Conservation (phyloP, 441 rosid genomes). For the Pelargonium cotyledonis region DNA sequence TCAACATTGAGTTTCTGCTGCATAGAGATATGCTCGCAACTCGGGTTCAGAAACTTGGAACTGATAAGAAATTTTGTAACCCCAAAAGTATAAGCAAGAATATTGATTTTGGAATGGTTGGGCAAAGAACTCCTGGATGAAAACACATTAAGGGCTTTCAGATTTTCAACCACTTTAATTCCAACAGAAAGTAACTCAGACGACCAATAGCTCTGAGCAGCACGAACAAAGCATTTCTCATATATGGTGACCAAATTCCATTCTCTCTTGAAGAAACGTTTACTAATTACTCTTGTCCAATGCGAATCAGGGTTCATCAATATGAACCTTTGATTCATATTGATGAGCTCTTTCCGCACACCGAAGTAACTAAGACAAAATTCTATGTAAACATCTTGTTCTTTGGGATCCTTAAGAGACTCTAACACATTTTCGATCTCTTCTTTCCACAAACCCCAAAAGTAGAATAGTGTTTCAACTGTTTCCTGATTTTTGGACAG, state of each 20-base stretch:
- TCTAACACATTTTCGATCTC: neutral
- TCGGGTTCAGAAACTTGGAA: neutral
- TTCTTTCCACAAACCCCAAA: constrained; percentile 16
- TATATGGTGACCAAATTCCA: constrained; percentile 9
- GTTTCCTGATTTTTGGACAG: neutral
- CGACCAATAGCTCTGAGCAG: constrained; percentile 13
- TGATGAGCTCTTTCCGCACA: constrained; percentile 5
- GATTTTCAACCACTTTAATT: constrained; percentile 1
- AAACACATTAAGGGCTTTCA: neutral
- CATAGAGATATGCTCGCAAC: neutral
- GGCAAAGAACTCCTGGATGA: neutral
- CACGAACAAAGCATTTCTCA: neutral
- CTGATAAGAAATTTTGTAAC: neutral
- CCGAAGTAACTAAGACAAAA: constrained; percentile 15
- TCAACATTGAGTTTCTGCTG: neutral
- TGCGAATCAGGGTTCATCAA: constrained; percentile 8
- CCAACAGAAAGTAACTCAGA: constrained; percentile 15
- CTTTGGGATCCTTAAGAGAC: neutral
- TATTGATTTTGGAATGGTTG: constrained; percentile 1
- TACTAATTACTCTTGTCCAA: constrained; percentile 6
- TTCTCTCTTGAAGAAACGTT: neutral
- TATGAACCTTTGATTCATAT: neutral
- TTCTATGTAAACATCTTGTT: neutral
- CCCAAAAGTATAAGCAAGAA: neutral
- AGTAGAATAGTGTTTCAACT: neutral